phyloP scores from a whole-genome alignment of 805 yeast species.

The Ogataea angusta region DNA sequence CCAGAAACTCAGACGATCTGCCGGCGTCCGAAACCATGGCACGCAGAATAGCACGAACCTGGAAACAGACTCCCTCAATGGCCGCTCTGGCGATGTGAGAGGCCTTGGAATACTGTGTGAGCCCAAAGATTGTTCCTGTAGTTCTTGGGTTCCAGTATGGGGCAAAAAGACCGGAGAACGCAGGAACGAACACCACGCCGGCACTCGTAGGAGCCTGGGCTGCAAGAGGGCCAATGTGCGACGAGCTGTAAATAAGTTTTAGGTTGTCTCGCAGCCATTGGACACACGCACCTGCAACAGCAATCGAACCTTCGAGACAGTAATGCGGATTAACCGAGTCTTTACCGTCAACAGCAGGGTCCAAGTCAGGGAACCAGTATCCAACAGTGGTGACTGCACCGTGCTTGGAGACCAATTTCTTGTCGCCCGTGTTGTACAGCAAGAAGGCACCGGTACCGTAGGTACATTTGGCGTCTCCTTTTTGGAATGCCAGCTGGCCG shows the following conservation, averaged over 20 bases:
- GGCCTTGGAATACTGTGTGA: constrained; percentile 89
- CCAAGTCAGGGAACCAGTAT: constrained; percentile 77
- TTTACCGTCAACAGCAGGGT: constrained; percentile 36
- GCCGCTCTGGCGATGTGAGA: constrained; percentile 94
- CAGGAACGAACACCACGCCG: constrained; percentile 93
- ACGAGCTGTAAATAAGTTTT: constrained; percentile 73
- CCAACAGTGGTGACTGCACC: constrained; percentile 91
- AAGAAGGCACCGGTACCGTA: constrained; percentile 96
- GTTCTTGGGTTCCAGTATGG: constrained; percentile 96
- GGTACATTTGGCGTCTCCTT: constrained; percentile 90
- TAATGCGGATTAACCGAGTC: constrained; percentile 60
- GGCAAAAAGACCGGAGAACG: constrained; percentile 89
- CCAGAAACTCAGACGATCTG: constrained; percentile 54
- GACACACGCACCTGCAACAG: constrained; percentile 92
- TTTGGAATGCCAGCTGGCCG: constrained; percentile 82
- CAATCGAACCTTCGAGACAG: constrained; percentile 93
- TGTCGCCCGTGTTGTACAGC: constrained; percentile 79
- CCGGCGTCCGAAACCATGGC: constrained; percentile 83
- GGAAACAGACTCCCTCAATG: constrained; percentile 91
- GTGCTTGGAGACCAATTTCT: constrained; percentile 65
- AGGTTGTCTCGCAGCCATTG: constrained; percentile 94
- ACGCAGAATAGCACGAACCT: constrained; percentile 82
- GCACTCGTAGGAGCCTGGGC: constrained; percentile 77
- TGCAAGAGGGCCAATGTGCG: constrained; percentile 89
- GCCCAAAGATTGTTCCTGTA: constrained; percentile 88